Evolutionary conservation across 306 rosid genomes (phyloP), one percentile per base, ranked within the genome.

Genomic region (Boehmeria nivea): DNA sequence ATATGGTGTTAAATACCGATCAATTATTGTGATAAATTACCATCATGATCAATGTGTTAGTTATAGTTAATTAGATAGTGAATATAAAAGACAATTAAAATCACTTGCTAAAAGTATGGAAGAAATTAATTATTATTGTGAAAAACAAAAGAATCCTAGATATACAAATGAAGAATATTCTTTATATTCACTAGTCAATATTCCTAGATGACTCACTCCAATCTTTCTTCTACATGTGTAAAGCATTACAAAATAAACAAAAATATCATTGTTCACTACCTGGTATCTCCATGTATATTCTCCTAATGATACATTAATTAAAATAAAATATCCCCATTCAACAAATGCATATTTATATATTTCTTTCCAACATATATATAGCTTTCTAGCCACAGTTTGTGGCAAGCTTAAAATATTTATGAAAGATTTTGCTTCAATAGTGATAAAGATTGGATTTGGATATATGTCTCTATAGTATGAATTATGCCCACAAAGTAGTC

Each of bases 231-330:
- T n/a, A n/a, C n/a, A n/a, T 36, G 60, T 33, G 25, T 48, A 49
- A 23, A 37, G 58, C 9, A 11, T 22, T 48, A n/a, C n/a, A 9
- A 14, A 36, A 39, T 51, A 26, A 63, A 51, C 60, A 51, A 63
- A 51, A 17, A 38, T 62, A 50, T 50, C 50, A 61, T 21, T 20
- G 20, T 39, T 37, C 12, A 57, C 28, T 42, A n/a, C n/a, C n/a
- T n/a, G n/a, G n/a, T n/a, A n/a, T n/a, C n/a, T n/a, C n/a, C n/a
- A n/a, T n/a, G n/a, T n/a, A n/a, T n/a, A n/a, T n/a, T n/a, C n/a
- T n/a, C n/a, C n/a, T n/a, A n/a, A n/a, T n/a, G n/a, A n/a, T n/a
- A n/a, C n/a, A n/a, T n/a, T n/a, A n/a, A n/a, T n/a, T n/a, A n/a
- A n/a, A n/a, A n/a, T n/a, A n/a, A n/a, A n/a, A n/a, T n/a, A n/a